phyloP scores from a whole-genome alignment of 345 rosid genomes.

The Salix dunnii region DNA sequence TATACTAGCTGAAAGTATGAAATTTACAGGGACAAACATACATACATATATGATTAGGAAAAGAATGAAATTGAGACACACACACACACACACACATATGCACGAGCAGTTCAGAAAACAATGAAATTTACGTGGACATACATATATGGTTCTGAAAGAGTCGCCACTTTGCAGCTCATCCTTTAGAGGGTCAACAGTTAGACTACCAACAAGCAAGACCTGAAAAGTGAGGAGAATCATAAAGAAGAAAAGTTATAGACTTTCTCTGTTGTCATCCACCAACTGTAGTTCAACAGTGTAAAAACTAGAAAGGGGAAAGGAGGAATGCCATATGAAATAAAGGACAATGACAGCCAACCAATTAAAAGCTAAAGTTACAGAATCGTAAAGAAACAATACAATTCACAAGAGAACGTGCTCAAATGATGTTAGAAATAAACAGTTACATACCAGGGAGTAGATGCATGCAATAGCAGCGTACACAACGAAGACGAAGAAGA shows the following conservation, averaged over 20 bases:
- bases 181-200: conserved; percentile 55
- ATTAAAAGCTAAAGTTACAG: not conserved
- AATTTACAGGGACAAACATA: too few species aligned
- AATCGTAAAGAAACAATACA: not conserved
- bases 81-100: conserved; percentile 41
- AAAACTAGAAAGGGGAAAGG: not conserved
- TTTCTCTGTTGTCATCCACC: not conserved
- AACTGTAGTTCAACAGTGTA: not conserved
- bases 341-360: not conserved
- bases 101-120: too few species aligned
- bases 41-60: conserved; percentile 41
- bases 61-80: not conserved
- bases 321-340: not conserved
- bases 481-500: conserved; percentile 73
- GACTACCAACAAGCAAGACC: conserved; percentile 86
- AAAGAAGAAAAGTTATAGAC: not conserved
- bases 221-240: conserved; percentile 22
- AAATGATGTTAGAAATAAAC: not conserved
- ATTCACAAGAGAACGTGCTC: not conserved
- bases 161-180: conserved; percentile 59
- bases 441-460: conserved; percentile 68
- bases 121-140: conserved; percentile 11
- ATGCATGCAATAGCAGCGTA: conserved; percentile 68
- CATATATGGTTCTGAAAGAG: conserved; percentile 65
- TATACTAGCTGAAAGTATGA: conserved; percentile 5